These are phyloP conservation scores for Geosmithia putterillii DNA, from an alignment of 2,329 filamentous ascomycete genomes.

Conservation along the genomic window DNA sequence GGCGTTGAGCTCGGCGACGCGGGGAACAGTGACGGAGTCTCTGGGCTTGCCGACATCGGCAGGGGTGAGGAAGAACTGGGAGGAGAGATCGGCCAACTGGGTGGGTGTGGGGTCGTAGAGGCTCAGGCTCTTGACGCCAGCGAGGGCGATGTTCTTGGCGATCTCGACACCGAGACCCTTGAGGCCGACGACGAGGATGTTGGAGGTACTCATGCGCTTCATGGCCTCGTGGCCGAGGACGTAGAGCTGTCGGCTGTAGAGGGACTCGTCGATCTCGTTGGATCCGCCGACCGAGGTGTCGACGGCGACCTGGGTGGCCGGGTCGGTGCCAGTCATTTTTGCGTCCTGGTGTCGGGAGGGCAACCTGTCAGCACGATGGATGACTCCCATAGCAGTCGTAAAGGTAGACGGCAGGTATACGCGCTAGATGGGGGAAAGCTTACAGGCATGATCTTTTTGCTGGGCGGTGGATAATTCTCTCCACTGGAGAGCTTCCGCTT, in stretches of 20 bases:
- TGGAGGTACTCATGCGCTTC: slow-evolving; percentile 97
- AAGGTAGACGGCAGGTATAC: too few species aligned
- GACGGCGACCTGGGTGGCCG: slow-evolving; percentile 53
- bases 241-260: slow-evolving; percentile 65
- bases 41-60: slow-evolving; percentile 87
- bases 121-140: slow-evolving; percentile 93
- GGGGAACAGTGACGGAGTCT: slow-evolving; percentile 74
- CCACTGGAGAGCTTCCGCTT: slow-evolving; percentile 56
- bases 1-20: slow-evolving; percentile 87
- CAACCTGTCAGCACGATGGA: background rate
- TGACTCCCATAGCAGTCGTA: too few species aligned
- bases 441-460: slow-evolving; percentile 3
- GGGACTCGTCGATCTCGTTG: slow-evolving; percentile 57
- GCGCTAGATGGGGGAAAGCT: background rate
- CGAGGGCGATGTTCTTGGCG: slow-evolving; percentile 95
- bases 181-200: slow-evolving; percentile 82
- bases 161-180: slow-evolving; percentile 96
- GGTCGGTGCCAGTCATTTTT: slow-evolving; percentile 46
- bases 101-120: slow-evolving; percentile 82
- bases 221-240: slow-evolving; percentile 71
- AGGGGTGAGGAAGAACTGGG: slow-evolving; percentile 89
- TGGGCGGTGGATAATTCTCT: slow-evolving; percentile 29
- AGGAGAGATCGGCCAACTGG: slow-evolving; percentile 78
- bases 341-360: slow-evolving; percentile 24
- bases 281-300: slow-evolving; percentile 44